Percentiles rank a stretch among this genome's conserved stretches.
Conservation (phyloP, 164 flowering plant genomes). For the Taxillus chinensis region DNA sequence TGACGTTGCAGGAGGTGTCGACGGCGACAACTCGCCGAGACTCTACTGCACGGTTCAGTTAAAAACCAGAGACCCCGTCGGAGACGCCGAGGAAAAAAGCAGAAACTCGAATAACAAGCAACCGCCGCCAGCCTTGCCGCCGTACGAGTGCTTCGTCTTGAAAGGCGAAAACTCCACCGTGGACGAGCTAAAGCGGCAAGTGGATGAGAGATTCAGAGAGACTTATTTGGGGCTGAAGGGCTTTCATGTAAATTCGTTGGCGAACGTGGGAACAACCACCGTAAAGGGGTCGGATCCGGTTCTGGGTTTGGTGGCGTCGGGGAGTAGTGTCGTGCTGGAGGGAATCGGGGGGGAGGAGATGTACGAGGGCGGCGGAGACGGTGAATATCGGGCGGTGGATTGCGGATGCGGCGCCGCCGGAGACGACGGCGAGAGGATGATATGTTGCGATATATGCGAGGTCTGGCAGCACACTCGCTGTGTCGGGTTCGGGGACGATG, state of each 20-base stretch:
- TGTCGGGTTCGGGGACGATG: constrained; percentile 36
- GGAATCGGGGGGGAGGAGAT: constrained; percentile 17
- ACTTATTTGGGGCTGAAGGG: constrained; percentile 50
- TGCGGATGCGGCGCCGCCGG: constrained; percentile 75
- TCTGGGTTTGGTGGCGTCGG: constrained; percentile 25
- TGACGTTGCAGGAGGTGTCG: constrained; percentile 8
- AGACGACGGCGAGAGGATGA: constrained; percentile 83
- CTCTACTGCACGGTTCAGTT: constrained; percentile 40
- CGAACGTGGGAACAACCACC: constrained; percentile 9
- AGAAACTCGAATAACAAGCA: neutral
- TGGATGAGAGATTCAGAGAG: constrained; percentile 53
- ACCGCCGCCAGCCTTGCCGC: constrained; percentile 17
- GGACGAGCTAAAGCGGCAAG: constrained; percentile 49
- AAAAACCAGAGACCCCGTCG: constrained; percentile 6
- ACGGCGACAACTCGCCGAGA: constrained; percentile 16
- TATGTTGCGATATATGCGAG: constrained; percentile 80
- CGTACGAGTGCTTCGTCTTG: constrained; percentile 42
- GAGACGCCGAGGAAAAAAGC: constrained; percentile 9
- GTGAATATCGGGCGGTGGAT: constrained; percentile 26
- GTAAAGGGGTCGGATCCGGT: constrained; percentile 33
- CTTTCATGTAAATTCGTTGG: constrained; percentile 28
- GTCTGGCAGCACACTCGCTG: constrained; percentile 83
- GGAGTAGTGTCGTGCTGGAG: constrained; percentile 33
- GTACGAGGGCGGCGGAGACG: constrained; percentile 15
- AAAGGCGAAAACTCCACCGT: constrained; percentile 37